Conservation (phyloP, 805 yeast species). For the Metschnikowia baotianmanensis region DNA sequence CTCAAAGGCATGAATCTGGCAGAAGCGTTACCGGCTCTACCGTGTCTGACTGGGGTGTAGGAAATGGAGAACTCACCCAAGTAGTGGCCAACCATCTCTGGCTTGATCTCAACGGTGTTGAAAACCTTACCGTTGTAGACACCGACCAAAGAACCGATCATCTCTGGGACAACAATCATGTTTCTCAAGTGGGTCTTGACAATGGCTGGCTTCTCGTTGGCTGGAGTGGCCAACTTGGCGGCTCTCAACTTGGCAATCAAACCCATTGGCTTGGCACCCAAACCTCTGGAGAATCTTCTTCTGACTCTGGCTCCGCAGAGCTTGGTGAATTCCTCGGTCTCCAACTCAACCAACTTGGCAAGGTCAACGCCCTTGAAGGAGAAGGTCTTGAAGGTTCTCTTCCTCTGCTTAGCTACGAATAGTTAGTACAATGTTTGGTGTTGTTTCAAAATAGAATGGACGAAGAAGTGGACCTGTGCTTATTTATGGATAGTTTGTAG, state of each 20-base stretch:
- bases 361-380: conserved; percentile 99
- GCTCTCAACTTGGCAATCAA: conserved; percentile 96
- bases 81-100: conserved; percentile 99
- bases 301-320: conserved; percentile 98
- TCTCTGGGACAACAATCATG: conserved; percentile 98
- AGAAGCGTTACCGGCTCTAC: conserved; percentile 90
- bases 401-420: conserved; percentile 59
- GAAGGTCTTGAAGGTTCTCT: conserved; percentile 94
- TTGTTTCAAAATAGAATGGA: no score
- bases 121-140: conserved; percentile 99
- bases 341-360: conserved; percentile 86
- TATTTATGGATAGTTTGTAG: no score
- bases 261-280: conserved; percentile 92
- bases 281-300: conserved; percentile 99
- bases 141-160: conserved; percentile 99
- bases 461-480: no score
- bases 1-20: conserved; percentile 72
- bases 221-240: conserved; percentile 86
- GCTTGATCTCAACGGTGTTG: conserved; percentile 98
- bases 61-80: conserved; percentile 99
- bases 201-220: conserved; percentile 94
- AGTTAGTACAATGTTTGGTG: conserved; percentile 10
- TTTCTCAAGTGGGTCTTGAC: conserved; percentile 99
- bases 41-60: conserved; percentile 99
- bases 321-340: conserved; percentile 95